Evolutionary conservation across 2,329 filamentous ascomycete species (phyloP).

Genomic region (Calycina herbarum): DNA sequence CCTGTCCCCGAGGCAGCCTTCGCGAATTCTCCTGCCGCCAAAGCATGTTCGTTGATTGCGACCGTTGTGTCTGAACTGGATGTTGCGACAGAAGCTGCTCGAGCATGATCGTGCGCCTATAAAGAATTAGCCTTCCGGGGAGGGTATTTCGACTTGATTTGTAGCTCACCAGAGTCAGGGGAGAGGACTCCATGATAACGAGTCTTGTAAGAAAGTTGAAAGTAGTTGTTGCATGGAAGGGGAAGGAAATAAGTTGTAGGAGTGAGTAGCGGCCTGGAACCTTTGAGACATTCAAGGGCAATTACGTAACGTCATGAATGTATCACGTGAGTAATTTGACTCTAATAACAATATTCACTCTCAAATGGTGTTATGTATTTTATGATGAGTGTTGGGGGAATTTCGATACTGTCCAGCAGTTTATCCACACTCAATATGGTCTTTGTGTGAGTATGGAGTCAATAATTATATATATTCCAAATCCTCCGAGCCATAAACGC

Average conservation of each 20-base stretch:
- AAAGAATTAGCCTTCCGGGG: constrained; percentile 27
- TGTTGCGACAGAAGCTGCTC: constrained; percentile 75
- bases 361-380: too few relatives aligned
- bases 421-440: too few relatives aligned
- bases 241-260: neutral
- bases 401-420: too few relatives aligned
- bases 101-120: constrained; percentile 85
- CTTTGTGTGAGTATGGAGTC: too few relatives aligned
- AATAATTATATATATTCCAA: too few relatives aligned
- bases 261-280: neutral
- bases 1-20: constrained; percentile 73
- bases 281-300: neutral
- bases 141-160: neutral
- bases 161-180: constrained; percentile 60
- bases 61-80: constrained; percentile 70
- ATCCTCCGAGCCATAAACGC: too few relatives aligned
- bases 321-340: too few relatives aligned
- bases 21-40: constrained; percentile 86
- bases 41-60: constrained; percentile 83
- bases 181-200: constrained; percentile 64
- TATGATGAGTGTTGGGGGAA: too few relatives aligned
- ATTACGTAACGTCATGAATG: constrained; percentile 3
- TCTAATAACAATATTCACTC: too few relatives aligned
- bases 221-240: constrained; percentile 2
- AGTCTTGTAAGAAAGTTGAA: constrained; percentile 6